Base-by-base conservation (phyloP, 768 basidiomycete species). In the Lactarius sp. region DNA sequence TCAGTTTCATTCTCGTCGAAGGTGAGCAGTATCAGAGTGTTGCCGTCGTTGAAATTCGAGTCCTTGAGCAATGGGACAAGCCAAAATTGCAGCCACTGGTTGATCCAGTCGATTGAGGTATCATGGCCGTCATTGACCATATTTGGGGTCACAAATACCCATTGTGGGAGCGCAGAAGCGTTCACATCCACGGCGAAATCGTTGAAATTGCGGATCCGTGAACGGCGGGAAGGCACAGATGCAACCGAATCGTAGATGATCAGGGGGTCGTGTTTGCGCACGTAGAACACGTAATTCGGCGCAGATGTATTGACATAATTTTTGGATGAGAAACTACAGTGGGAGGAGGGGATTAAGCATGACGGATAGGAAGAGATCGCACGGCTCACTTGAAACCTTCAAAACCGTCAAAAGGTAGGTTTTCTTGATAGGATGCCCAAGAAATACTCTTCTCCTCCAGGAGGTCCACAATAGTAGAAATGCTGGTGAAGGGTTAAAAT, bases 101-200 rank as follows among this genome's bases (percentile, higher is more conserved):
- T 73, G 4, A 77, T 73, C 65, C 80, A 84, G 60, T 75, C 79
- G 64, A 84, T 71, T 27, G 75, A 77, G 5, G 85, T 86, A 70
- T 87, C 84, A 63, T 85, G 86, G 1, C 74, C 84, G 66, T 85
- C 85, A 68, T 86, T 79, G 54, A 77, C 76, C 55, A 69, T 74
- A 70, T 87, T 87, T 13, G 86, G 86, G 1, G 86, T 86, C 58
- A 87, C 75, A 66, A 83, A 86, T 9, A 77, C 66, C 83, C 84
- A 87, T 59, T 86, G 85, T 12, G 85, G 80, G 49, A 87, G 71
- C 2, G 74, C 75, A 51, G 78, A 71, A 9, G 78, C 78, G 27
- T 77, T 77, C 16, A 85, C 72, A 66, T 87, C 86, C 33, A 75
- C 73, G 9, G 81, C 80, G 65, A 87, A 84, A 70, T 86, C 77